Evolutionary conservation across 73 alveolate genomes (phyloP), one percentile per base, ranked within the genome.

Genomic region (Breviolum minutum): DNA sequence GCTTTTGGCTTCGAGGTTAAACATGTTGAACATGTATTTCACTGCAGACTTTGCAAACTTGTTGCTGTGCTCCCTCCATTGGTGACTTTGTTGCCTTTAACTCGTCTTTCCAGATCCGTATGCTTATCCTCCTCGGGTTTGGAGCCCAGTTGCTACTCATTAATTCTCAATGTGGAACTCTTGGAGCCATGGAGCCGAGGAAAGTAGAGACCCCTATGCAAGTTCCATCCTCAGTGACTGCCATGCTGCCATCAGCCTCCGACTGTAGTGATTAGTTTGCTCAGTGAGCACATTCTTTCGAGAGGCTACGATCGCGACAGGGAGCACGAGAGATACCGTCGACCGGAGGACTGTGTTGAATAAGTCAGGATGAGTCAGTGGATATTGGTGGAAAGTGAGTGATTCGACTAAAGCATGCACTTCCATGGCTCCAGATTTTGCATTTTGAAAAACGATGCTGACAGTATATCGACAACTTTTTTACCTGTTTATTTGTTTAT

Each of bases 251-350:
- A 40, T 40, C 84, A 30, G 68, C 6, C 32, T 29, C 68, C 63
- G 48, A 10, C 5, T 30, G 11, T 30, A 20, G 1, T 61, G 14
- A 30, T 29, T 12, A 30, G 5, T 10, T 60, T 63, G 26, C 16
- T 5, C 10, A 20, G 66, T 30, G 32, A 74, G 32, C 32, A 74
- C 14, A 74, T 24, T 19, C 32, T 19, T 24, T 12, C 24, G 30
- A 16, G 22, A 90, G 96, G 96, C 96, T 90, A 90, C 63, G 96
- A 90, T 26, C 96, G 96, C 76, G 96, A 89, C 8, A 89, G 96
- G 63, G 96, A 90, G 64, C 96, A 90, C 54, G 96, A 90, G 0
- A 90, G 96, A 30, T 90, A 90, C 29, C 87, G 88, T 16, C 96
- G 96, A 69, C 95, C 95, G 10, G 95, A 88, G 95, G 95, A 40